Base-by-base conservation (phyloP, 2,329 filamentous ascomycete genomes). In the Polytolypa hystricis region DNA sequence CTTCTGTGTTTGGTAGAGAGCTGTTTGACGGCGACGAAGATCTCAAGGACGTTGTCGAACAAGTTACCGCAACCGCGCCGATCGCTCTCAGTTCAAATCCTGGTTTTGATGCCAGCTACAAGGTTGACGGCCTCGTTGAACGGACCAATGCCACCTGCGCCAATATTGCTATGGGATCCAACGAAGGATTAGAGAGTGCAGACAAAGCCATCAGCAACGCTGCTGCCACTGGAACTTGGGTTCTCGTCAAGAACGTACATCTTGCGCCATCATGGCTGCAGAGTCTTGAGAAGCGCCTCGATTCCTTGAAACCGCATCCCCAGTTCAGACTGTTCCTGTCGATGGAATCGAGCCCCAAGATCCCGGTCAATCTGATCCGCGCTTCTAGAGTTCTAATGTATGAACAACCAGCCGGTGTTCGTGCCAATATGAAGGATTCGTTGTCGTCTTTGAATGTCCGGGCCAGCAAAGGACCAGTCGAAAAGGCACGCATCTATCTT, bases 151-250 rank as follows among this genome's bases (percentile, higher is more conserved):
- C 84, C 35, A 79, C 75, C 37, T 98, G 91, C 65, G 87, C 86
- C 41, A 95, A 95, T 60, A 95, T 98, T 54, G 93, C 93, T 50
- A 98, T 98, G 91, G 91, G 91, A 54, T 96, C 91, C 30, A 93
- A 93, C 53, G 91, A 98, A 68, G 84, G 86, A 56, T 70, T 93
- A 12, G 79, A 87, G 40, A 91, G 79, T 43, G 91, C 91, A 12
- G 91, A 98, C 69, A 94, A 94, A 62, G 91, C 93, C 19, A 86
- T 98, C 54, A 83, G 77, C 61, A 85, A 86, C 51, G 91, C 91
- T 7, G 89, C 91, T 4, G 84, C 93, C 39, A 82, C 80, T 11
- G 91, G 91, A 47, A 85, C 79, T 17, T 98, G 91, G 91, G 93
- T 98, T 7, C 73, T 98, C 42, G 79, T 98, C 71, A 98, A 98